Conservation (phyloP, 495 filamentous ascomycete genomes). For the Lophium mytilinum region DNA sequence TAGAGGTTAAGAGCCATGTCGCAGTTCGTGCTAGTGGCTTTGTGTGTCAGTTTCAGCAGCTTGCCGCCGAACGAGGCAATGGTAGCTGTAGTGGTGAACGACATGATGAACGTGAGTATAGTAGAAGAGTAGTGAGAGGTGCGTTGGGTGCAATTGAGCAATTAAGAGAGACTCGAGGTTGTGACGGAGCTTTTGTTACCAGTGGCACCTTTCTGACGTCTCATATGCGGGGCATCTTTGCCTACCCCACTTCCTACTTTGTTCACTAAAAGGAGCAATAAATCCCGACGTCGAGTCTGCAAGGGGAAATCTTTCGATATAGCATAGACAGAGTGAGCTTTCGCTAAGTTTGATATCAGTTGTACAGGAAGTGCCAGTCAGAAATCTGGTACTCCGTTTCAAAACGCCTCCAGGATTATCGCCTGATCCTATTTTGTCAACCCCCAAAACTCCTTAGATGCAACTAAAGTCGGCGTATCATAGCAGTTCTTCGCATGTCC, state of each 20-base stretch:
- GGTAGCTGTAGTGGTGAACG: conserved; percentile 76
- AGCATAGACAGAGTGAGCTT: too few relatives aligned
- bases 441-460: conserved; percentile 17
- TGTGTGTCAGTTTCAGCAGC: conserved; percentile 86
- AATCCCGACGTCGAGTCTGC: conserved; percentile 3
- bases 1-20: conserved; percentile 64
- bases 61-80: conserved; percentile 92
- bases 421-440: conserved; percentile 8
- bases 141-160: background rate
- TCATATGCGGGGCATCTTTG: conserved; percentile 20
- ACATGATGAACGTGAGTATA: conserved; percentile 42
- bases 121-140: background rate
- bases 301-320: too few relatives aligned
- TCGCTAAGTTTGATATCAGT: background rate
- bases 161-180: background rate
- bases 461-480: background rate
- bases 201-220: too few relatives aligned
- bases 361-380: background rate
- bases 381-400: background rate
- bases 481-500: conserved; percentile 93
- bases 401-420: background rate
- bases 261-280: conserved; percentile 19
- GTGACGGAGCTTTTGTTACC: conserved; percentile 1
- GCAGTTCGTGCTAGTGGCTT: conserved; percentile 58
- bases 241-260: conserved; percentile 8